Evolutionary conservation across 1,139 yeast genomes (phyloP).

Genomic region (Saccharomyces pastorianus): DNA sequence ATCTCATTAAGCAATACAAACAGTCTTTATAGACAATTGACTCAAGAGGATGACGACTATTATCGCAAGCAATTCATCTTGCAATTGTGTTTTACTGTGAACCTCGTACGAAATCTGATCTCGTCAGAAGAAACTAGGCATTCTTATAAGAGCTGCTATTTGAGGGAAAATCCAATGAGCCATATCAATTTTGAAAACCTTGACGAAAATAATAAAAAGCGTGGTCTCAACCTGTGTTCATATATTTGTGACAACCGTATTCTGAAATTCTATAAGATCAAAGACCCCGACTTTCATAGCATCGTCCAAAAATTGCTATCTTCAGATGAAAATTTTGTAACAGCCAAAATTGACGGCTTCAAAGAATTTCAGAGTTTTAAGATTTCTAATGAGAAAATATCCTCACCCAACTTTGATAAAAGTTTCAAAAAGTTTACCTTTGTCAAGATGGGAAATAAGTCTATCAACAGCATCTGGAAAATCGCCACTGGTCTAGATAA

Average conservation of each 20-base stretch:
- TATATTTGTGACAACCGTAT: slow-evolving; percentile 18
- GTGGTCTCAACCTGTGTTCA: slow-evolving; percentile 14
- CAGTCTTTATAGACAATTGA: slow-evolving; percentile 19
- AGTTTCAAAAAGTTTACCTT: slow-evolving; percentile 29
- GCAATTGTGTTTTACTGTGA: slow-evolving; percentile 19
- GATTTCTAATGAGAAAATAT: slow-evolving; percentile 3
- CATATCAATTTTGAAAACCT: slow-evolving; percentile 10
- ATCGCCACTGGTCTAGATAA: slow-evolving; percentile 23
- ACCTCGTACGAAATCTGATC: slow-evolving; percentile 17
- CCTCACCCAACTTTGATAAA: slow-evolving; percentile 10
- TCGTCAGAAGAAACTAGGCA: slow-evolving; percentile 16
- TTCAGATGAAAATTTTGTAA: slow-evolving; percentile 15
- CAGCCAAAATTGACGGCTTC: slow-evolving; percentile 20
- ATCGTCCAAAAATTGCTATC: slow-evolving; percentile 11
- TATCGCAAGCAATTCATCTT: slow-evolving; percentile 26
- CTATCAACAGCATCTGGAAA: slow-evolving; percentile 28
- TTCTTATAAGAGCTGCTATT: slow-evolving; percentile 18
- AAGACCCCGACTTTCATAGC: slow-evolving; percentile 20
- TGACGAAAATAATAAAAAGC: slow-evolving; percentile 12
- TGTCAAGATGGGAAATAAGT: slow-evolving; percentile 28
- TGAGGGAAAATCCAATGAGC: slow-evolving; percentile 16
- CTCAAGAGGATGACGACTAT: slow-evolving; percentile 18
- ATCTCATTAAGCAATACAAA: slow-evolving; percentile 16
- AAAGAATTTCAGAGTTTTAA: slow-evolving; percentile 19
- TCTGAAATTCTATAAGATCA: slow-evolving; percentile 18